Base-by-base conservation (phyloP, 1,284 basidiomycete species). In the Wolfiporia cocos region DNA sequence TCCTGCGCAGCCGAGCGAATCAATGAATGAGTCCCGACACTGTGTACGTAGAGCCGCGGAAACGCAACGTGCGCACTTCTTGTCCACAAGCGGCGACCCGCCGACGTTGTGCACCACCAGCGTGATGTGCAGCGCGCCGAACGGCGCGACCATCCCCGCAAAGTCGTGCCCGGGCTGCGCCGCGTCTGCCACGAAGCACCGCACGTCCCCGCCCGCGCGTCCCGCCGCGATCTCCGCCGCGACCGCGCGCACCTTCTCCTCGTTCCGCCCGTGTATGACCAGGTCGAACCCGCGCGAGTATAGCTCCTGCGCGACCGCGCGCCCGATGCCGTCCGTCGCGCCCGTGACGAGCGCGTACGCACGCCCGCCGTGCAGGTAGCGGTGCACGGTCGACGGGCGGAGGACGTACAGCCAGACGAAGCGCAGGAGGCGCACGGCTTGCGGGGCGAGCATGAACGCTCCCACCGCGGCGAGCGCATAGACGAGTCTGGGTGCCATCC, bases 321-420 rank as follows among this genome's bases (percentile, higher is more conserved):
- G 57, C 24, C 60, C 60, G 14, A 62, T 61, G 10, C 58, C 58
- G 37, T 62, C 58, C n/a, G 58, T 50, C 5, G 60, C 57, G 1
- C 58, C 59, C 0, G 59, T 62, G 17, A 61, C 43, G 37, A 62
- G 28, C 1, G 57, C 60, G 46, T 57, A 61, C 0, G 60, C 46
- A 11, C 46, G 40, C 1, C 34, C n/a, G 6, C 58, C 57, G 30
- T 60, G 55, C 5, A 56, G 48, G 41, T 50, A 61, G 11, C 48
- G 46, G 22, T 49, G 42, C 15, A 56, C 41, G 17, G 44, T 40
- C 3, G 50, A 49, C 1, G 58, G 54, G 9, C 54, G 49, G 29
- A 57, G 46, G 49, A 52, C 50, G 42, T 59, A 57, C 26, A 56
- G 41, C 57, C 57, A 57, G 31, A 53, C 10, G 43, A 55, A 56